Evolutionary conservation across 805 yeast species (phyloP).

Genomic region (Metschnikowia corniflorae): DNA sequence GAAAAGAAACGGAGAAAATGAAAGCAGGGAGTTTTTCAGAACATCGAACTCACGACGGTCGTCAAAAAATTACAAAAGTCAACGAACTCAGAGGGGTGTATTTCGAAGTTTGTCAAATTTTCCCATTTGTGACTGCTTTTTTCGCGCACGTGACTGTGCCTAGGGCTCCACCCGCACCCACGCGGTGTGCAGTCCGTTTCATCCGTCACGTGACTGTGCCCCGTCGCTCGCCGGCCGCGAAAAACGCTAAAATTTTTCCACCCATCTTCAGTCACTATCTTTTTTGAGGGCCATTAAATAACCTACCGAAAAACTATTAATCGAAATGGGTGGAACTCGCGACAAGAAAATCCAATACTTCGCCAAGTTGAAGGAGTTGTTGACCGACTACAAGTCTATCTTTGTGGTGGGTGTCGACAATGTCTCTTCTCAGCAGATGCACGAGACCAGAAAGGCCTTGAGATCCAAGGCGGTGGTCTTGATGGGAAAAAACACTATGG

Average conservation of each 20-base stretch:
- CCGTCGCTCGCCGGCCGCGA: conserved; percentile 5
- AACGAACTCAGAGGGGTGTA: too few relatives aligned
- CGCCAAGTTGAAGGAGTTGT: conserved; percentile 88
- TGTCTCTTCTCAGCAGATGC: conserved; percentile 99
- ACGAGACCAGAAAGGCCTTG: conserved; percentile 95
- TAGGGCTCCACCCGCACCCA: conserved; percentile 6
- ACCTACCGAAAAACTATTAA: conserved; percentile 70
- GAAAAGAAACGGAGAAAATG: too few relatives aligned
- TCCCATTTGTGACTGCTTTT: not conserved
- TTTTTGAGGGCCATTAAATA: conserved; percentile 69
- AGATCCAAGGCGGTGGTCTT: conserved; percentile 93
- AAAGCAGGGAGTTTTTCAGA: too few relatives aligned
- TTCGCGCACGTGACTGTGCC: conserved; percentile 1
- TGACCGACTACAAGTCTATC: conserved; percentile 96
- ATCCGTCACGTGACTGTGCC: conserved; percentile 6
- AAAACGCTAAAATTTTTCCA: conserved; percentile 10
- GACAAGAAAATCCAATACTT: conserved; percentile 96
- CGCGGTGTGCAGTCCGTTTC: not conserved
- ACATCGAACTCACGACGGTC: too few relatives aligned
- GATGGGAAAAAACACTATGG: conserved; percentile 99
- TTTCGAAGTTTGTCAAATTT: too few relatives aligned
- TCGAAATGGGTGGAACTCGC: conserved; percentile 99
- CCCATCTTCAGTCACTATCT: conserved; percentile 11
- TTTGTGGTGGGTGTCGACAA: conserved; percentile 99
- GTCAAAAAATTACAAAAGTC: too few relatives aligned